These are phyloP conservation scores for Galeopsis tetrahit DNA, from an alignment of 257 asterid genomes.

Conservation along the genomic window DNA sequence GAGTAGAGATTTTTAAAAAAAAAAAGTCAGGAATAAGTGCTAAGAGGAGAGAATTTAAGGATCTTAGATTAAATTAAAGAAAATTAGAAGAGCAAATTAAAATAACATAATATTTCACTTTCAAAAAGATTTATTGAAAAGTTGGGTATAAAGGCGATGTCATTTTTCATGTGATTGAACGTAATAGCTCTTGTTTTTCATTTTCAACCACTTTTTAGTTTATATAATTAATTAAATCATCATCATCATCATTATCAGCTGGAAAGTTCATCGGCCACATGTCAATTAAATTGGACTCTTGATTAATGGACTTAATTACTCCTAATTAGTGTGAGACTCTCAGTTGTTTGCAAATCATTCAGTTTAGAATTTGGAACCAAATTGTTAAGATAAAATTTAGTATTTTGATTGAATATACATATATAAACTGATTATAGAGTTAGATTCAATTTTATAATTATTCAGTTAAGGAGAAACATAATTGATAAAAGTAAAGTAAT, in stretches of 20 bases:
- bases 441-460: too few species aligned
- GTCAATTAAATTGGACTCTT: background rate
- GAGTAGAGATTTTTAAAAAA: too few species aligned
- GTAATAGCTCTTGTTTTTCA: background rate
- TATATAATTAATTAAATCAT: background rate
- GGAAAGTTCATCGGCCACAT: background rate
- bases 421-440: too few species aligned
- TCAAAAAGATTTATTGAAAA: background rate
- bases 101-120: background rate
- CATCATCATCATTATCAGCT: background rate
- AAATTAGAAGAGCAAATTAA: background rate
- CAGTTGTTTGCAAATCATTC: too few species aligned
- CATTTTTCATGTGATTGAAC: background rate
- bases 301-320: background rate
- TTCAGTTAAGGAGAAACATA: too few species aligned
- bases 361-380: background rate
- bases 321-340: background rate
- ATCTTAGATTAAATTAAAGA: background rate
- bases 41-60: background rate
- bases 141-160: background rate
- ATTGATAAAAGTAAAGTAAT: too few species aligned
- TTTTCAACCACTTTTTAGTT: conserved; percentile 2
- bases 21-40: background rate
- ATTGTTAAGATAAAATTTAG: background rate
- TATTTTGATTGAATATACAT: background rate